These are phyloP conservation scores for Aspergillus hancockii DNA, from an alignment of 495 filamentous ascomycete species.

Conservation along the genomic window DNA sequence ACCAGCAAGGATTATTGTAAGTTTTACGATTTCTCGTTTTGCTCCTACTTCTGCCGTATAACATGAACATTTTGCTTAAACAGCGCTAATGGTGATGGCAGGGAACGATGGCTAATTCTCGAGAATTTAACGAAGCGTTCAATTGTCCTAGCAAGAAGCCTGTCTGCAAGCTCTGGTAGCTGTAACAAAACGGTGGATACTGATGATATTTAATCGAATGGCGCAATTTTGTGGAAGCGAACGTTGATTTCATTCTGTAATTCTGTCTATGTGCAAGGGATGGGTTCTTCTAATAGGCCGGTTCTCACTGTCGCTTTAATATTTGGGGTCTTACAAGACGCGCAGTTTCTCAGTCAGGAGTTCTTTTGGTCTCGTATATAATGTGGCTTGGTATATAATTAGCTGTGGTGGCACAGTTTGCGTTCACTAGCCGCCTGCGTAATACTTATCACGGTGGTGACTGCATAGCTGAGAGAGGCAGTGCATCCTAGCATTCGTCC, in stretches of 20 bases:
- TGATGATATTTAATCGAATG: slow-evolving; percentile 2
- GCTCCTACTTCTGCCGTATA: not conserved
- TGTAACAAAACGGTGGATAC: not conserved
- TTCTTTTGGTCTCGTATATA: too few species aligned
- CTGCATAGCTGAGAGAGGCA: too few species aligned
- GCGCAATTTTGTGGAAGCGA: not conserved
- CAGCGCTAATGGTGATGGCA: slow-evolving; percentile 23
- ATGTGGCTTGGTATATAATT: too few species aligned
- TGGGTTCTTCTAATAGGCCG: too few species aligned
- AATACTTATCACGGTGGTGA: too few species aligned
- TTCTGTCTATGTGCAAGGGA: not conserved
- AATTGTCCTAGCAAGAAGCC: slow-evolving; percentile 64
- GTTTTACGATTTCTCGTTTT: slow-evolving; percentile 16
- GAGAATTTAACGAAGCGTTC: slow-evolving; percentile 68
- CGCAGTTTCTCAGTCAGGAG: too few species aligned
- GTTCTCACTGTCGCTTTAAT: too few species aligned
- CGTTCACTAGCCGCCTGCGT: too few species aligned
- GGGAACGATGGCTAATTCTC: slow-evolving; percentile 67
- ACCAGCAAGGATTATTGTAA: slow-evolving; percentile 58
- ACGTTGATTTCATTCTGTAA: not conserved
- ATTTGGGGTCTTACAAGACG: too few species aligned
- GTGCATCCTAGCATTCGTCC: too few species aligned
- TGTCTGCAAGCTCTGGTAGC: slow-evolving; percentile 69
- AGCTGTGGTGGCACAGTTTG: too few species aligned
- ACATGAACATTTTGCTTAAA: not conserved